phyloP scores from a whole-genome alignment of 2,329 filamentous ascomycete genomes.

The Dichotomopilus funicola region DNA sequence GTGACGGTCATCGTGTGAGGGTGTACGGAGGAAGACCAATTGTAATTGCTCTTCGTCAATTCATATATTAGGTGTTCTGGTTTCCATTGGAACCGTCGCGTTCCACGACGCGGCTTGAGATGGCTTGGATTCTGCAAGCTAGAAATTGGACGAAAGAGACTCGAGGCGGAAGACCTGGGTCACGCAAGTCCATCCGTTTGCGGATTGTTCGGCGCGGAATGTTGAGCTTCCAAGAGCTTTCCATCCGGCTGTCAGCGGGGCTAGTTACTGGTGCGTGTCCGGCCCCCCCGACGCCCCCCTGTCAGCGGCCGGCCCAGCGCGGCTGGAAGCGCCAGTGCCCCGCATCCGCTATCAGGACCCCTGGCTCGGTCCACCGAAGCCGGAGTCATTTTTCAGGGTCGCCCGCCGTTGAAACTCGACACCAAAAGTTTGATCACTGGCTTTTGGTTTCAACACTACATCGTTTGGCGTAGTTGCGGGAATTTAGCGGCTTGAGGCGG shows the following conservation, averaged over 20 bases:
- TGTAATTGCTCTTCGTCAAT: not conserved
- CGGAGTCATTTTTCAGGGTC: slow-evolving; percentile 15
- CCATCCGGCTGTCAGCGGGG: slow-evolving; percentile 6
- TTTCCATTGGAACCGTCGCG: too few relatives aligned
- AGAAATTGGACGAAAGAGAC: too few relatives aligned
- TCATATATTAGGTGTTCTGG: not conserved
- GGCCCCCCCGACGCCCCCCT: not conserved
- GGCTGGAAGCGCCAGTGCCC: slow-evolving; percentile 2
- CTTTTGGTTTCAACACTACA: slow-evolving; percentile 11
- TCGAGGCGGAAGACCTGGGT: too few relatives aligned
- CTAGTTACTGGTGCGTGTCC: not conserved
- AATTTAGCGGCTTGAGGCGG: not conserved
- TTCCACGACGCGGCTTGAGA: too few relatives aligned
- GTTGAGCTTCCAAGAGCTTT: not conserved
- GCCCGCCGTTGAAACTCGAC: not conserved
- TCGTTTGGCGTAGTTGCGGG: slow-evolving; percentile 5
- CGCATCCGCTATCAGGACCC: slow-evolving; percentile 13
- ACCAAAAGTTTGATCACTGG: not conserved
- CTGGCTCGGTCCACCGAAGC: slow-evolving; percentile 15
- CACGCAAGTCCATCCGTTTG: not conserved
- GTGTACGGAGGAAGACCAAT: not conserved
- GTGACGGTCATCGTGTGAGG: slow-evolving; percentile 25
- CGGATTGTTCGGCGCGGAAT: not conserved
- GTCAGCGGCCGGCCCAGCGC: not conserved
- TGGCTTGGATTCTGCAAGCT: too few relatives aligned